phyloP scores from a whole-genome alignment of 73 alveolate genomes.

The Loxodes magnus region DNA sequence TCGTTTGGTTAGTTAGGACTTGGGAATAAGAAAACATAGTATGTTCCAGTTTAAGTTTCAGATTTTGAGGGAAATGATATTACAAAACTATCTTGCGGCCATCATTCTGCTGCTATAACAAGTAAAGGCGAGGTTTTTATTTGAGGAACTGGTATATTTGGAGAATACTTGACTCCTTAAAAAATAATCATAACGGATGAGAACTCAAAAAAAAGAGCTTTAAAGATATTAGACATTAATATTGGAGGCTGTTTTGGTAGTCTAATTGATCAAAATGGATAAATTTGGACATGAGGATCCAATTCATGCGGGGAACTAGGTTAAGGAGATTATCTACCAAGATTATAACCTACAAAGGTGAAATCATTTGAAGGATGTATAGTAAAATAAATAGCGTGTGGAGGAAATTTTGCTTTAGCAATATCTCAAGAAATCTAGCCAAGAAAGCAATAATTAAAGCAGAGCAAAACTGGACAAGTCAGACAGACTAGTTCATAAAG shows the following conservation, averaged over 20 bases:
- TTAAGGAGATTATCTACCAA: constrained; percentile 25
- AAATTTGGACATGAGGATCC: constrained; percentile 36
- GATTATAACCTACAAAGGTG: constrained; percentile 20
- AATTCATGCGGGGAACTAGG: constrained; percentile 49
- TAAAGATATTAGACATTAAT: not conserved
- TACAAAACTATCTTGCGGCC: constrained; percentile 38
- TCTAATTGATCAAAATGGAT: constrained; percentile 11
- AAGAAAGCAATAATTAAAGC: too few relatives aligned
- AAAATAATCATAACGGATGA: not conserved
- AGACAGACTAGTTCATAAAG: too few relatives aligned
- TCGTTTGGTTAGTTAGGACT: constrained; percentile 49
- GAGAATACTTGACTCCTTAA: constrained; percentile 30
- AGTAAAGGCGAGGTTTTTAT: constrained; percentile 30
- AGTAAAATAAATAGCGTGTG: constrained; percentile 13
- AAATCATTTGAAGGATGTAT: constrained; percentile 23
- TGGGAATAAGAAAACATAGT: constrained; percentile 23
- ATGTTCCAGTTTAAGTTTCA: constrained; percentile 10
- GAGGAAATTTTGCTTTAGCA: constrained; percentile 18
- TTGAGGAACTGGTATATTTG: constrained; percentile 60
- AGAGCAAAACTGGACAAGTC: too few relatives aligned
- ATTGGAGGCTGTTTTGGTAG: constrained; percentile 35
- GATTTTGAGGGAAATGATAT: constrained; percentile 27
- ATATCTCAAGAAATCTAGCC: too few relatives aligned
- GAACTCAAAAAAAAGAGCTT: not conserved
- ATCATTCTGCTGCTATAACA: constrained; percentile 45